phyloP scores from a whole-genome alignment of 192 early-diverging fungal species.

The Rhizophagus clarus region DNA sequence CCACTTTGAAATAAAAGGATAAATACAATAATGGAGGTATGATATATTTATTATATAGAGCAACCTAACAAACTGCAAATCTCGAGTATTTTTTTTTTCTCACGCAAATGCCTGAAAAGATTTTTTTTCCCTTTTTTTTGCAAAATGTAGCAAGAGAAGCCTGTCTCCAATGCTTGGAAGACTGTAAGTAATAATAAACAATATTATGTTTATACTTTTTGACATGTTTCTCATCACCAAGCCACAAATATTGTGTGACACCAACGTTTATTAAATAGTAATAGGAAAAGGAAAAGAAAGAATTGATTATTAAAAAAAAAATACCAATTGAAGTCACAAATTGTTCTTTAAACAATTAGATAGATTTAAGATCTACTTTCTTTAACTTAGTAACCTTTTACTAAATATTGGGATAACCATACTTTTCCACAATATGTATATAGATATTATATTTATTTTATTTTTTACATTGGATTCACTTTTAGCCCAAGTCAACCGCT shows the following conservation, averaged over 20 bases:
- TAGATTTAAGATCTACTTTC: too few species aligned
- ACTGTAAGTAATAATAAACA: slow-evolving; percentile 21
- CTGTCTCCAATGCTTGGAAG: slow-evolving; percentile 27
- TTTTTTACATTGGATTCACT: background rate
- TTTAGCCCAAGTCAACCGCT: slow-evolving; percentile 17
- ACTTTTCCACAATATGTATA: background rate
- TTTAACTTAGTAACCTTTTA: too few species aligned
- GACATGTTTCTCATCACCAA: background rate
- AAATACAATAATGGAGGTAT: slow-evolving; percentile 28
- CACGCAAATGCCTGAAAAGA: background rate
- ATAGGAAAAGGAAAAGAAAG: slow-evolving; percentile 1
- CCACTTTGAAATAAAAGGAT: background rate
- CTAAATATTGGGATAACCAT: background rate
- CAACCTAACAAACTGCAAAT: background rate
- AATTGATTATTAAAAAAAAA: background rate
- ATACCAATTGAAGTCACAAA: background rate
- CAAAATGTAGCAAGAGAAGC: slow-evolving; percentile 8
- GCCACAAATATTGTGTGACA: slow-evolving; percentile 16
- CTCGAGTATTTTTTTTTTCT: background rate
- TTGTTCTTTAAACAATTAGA: background rate
- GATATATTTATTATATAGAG: background rate
- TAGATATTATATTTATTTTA: background rate
- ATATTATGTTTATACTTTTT: background rate
- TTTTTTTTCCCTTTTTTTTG: background rate
- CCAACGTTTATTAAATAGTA: slow-evolving; percentile 3